Evolutionary conservation across 108 stramenopile genomes (phyloP).

Genomic region (Pseudonitzschia delicatissima): DNA sequence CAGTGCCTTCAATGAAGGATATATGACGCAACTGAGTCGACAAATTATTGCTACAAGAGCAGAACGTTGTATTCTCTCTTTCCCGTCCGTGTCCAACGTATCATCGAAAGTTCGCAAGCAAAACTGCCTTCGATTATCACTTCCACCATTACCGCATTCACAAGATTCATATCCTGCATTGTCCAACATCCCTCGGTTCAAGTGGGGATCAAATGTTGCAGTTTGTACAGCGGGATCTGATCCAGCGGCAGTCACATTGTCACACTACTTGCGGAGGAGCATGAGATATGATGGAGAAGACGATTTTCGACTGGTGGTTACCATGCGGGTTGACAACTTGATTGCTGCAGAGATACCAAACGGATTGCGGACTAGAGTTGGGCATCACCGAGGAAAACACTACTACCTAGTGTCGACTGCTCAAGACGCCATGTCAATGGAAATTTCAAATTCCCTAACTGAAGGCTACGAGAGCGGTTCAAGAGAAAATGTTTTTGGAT

Average conservation of each 20-base stretch:
- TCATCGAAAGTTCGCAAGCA: constrained; percentile 20
- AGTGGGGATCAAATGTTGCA: constrained; percentile 29
- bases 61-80: constrained; percentile 32
- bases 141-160: constrained; percentile 30
- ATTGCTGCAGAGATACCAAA: constrained; percentile 42
- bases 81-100: constrained; percentile 20
- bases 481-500: constrained; percentile 28
- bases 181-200: constrained; percentile 11
- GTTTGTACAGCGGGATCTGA: constrained; percentile 39
- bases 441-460: constrained; percentile 24
- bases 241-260: constrained; percentile 33
- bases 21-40: constrained; percentile 44
- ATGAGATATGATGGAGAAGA: constrained; percentile 47
- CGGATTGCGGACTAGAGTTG: constrained; percentile 43
- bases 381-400: too few relatives aligned
- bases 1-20: constrained; percentile 27
- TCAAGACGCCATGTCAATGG: constrained; percentile 29
- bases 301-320: constrained; percentile 38
- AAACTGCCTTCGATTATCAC: constrained; percentile 38
- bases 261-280: constrained; percentile 29
- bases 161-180: constrained; percentile 13
- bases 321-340: constrained; percentile 43
- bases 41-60: constrained; percentile 29
- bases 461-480: constrained; percentile 13
- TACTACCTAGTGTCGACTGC: constrained; percentile 48